Conservation (phyloP, 768 basidiomycete species). For the Pisolithus sp. region DNA sequence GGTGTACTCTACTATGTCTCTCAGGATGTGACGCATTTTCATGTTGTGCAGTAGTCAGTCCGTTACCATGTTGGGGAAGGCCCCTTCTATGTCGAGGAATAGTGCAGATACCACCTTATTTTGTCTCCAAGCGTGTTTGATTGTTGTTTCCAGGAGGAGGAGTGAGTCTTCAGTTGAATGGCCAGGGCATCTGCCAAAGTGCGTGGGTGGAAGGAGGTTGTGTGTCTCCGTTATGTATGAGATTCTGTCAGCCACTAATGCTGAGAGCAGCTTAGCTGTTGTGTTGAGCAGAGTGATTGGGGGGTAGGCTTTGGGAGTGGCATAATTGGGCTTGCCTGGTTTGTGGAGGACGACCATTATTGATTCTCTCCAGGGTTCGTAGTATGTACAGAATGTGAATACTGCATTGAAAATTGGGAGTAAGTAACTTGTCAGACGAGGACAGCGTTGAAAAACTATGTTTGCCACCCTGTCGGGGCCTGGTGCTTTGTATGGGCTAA, state of each 20-base stretch:
- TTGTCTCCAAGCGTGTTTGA: slow-evolving; percentile 34
- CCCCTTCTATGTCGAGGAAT: slow-evolving; percentile 38
- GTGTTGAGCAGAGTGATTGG: slow-evolving; percentile 34
- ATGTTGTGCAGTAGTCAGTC: slow-evolving; percentile 29
- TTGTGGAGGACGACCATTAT: slow-evolving; percentile 5
- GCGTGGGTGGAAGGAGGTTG: slow-evolving; percentile 26
- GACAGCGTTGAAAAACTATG: slow-evolving; percentile 12
- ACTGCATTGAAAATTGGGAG: too few relatives aligned
- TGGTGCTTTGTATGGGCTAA: slow-evolving; percentile 15
- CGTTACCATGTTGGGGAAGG: slow-evolving; percentile 35
- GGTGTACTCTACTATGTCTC: background rate
- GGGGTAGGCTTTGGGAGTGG: slow-evolving; percentile 26
- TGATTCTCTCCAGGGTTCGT: too few relatives aligned
- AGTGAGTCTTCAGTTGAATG: slow-evolving; percentile 32
- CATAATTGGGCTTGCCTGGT: slow-evolving; percentile 31
- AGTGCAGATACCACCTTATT: slow-evolving; percentile 31
- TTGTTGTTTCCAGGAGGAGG: slow-evolving; percentile 22
- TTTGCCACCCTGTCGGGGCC: slow-evolving; percentile 26
- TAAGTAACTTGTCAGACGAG: slow-evolving; percentile 2
- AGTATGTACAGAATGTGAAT: too few relatives aligned
- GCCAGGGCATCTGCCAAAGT: slow-evolving; percentile 38
- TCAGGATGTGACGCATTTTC: background rate
- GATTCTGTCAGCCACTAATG: too few relatives aligned
- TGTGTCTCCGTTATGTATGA: too few relatives aligned
- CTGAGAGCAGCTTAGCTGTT: background rate